Evolutionary conservation across 2,329 filamentous ascomycete species (phyloP).

Genomic region (Camillea tinctor): DNA sequence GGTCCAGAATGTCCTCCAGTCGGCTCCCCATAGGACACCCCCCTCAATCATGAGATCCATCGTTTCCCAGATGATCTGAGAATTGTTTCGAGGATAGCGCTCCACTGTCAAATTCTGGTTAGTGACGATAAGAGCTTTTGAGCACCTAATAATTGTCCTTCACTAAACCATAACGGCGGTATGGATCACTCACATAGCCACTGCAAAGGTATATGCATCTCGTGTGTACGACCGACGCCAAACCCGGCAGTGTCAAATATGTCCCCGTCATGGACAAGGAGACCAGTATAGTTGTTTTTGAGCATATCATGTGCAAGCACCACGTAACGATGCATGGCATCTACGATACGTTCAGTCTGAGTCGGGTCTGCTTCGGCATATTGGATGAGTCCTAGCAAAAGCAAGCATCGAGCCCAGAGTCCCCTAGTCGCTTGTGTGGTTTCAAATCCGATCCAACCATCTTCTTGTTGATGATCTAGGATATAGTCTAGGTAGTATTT

Average conservation of each 20-base stretch:
- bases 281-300: constrained; percentile 48
- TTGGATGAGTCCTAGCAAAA: constrained; percentile 45
- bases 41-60: constrained; percentile 44
- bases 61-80: constrained; percentile 35
- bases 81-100: constrained; percentile 29
- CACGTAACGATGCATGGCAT: constrained; percentile 48
- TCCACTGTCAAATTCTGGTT: constrained; percentile 19
- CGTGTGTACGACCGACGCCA: constrained; percentile 35
- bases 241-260: constrained; percentile 36
- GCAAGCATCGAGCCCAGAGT: constrained; percentile 50
- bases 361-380: constrained; percentile 46
- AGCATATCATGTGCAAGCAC: constrained; percentile 53
- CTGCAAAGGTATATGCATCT: constrained; percentile 38
- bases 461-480: constrained; percentile 44
- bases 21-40: constrained; percentile 19
- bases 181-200: constrained; percentile 29
- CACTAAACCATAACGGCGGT: background rate
- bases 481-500: constrained; percentile 42
- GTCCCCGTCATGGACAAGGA: constrained; percentile 42
- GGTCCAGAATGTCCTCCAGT: constrained; percentile 33
- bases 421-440: constrained; percentile 37
- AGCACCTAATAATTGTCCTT: background rate
- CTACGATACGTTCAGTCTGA: constrained; percentile 41
- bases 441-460: constrained; percentile 58
- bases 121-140: background rate